These are phyloP conservation scores for Backusella sp. DNA, from an alignment of 192 early-diverging fungal genomes.

Conservation along the genomic window DNA sequence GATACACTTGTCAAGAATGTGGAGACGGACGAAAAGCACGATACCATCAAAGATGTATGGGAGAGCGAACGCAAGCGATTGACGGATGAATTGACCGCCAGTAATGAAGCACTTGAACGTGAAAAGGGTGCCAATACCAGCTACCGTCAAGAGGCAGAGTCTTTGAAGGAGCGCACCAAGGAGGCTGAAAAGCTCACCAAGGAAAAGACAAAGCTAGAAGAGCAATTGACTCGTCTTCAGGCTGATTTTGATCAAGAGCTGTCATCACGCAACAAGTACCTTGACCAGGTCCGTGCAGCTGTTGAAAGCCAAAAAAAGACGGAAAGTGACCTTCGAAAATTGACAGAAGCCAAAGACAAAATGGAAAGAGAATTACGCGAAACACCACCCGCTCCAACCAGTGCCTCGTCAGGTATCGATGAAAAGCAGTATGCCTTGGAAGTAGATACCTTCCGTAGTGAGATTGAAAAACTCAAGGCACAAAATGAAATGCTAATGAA, in stretches of 20 bases:
- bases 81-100: slow-evolving; percentile 34
- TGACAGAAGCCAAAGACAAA: slow-evolving; percentile 27
- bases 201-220: slow-evolving; percentile 39
- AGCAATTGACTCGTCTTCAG: slow-evolving; percentile 34
- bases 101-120: slow-evolving; percentile 24
- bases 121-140: slow-evolving; percentile 32
- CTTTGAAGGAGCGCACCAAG: slow-evolving; percentile 41
- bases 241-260: slow-evolving; percentile 29
- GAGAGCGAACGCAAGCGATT: slow-evolving; percentile 50
- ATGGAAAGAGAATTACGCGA: slow-evolving; percentile 23
- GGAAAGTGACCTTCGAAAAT: slow-evolving; percentile 20
- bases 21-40: slow-evolving; percentile 42
- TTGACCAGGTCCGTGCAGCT: slow-evolving; percentile 23
- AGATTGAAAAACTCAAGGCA: slow-evolving; percentile 47
- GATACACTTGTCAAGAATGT: slow-evolving; percentile 41
- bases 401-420: slow-evolving; percentile 5
- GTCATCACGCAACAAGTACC: slow-evolving; percentile 14
- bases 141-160: slow-evolving; percentile 34
- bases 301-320: slow-evolving; percentile 35
- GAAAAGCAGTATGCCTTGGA: slow-evolving; percentile 22
- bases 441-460: slow-evolving; percentile 31
- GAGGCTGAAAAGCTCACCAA: slow-evolving; percentile 40
- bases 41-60: slow-evolving; percentile 50
- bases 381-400: not conserved
- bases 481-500: slow-evolving; percentile 38